Evolutionary conservation across 1,284 basidiomycete species (phyloP), one percentile per base, ranked within the genome.

Genomic region (Cryptococcus floricola): DNA sequence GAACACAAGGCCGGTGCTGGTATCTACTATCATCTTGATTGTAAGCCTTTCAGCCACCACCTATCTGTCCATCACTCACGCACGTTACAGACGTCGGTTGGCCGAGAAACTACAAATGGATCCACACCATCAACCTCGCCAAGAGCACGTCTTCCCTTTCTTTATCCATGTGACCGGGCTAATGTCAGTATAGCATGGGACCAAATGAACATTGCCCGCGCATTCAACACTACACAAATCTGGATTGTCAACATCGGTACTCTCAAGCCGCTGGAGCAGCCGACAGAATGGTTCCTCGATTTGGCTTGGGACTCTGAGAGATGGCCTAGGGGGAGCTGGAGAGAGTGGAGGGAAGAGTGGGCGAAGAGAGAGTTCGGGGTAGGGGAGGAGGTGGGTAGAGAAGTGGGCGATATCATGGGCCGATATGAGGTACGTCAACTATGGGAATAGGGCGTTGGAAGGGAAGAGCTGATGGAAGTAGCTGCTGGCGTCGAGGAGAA

Each of bases 21-120:
- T 43, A 59, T 87, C 3, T 87, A 87, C 68, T 87, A 86, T 67
- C 85, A 86, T 65, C 83, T 84, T 62, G 66, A 68, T 28, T 68
- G 63, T 64, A 37, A 62, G 64, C 7, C 49, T 43, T 9, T 23
- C 39, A 18, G 28, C 19, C 19, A 19, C 19, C 19, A 19, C 19
- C 19, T 19, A 19, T 19, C 19, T 19, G 19, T 19, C 19, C 19
- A 19, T 19, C 19, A 19, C 19, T 19, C 19, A 19, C 19, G 19
- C 19, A 1, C 19, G 19, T 19, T 19, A n/a, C 34, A 64, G 60
- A 66, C 52, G 65, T 66, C 39, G 65, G 64, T 12, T 60, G 64
- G 19, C 76, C 77, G 4, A 62, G 74, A n/a, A 64, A 75, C 51
- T 79, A 78, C 68, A 78, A 78, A 49, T 69, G 68, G 68, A 66